These are phyloP conservation scores for Aspergillus nanangensis DNA, from an alignment of 495 filamentous ascomycete species.

Conservation along the genomic window DNA sequence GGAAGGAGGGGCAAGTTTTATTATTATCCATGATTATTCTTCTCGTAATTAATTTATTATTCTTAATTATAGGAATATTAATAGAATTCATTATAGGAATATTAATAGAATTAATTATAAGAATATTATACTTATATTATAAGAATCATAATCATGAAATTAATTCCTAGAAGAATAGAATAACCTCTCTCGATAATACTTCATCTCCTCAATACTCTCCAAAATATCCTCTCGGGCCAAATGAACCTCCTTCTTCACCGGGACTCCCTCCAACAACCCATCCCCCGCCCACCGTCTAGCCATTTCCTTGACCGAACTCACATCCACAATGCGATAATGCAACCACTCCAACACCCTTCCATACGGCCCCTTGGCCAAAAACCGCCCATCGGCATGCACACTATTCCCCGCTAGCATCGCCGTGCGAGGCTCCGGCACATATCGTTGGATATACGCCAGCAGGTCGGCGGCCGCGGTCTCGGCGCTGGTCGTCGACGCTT, in stretches of 20 bases:
- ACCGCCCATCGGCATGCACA: slow-evolving; percentile 84
- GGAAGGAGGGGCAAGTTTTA: no score
- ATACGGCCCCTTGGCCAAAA: slow-evolving; percentile 72
- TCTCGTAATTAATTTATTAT: no score
- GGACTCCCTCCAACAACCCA: slow-evolving; percentile 53
- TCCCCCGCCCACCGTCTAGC: slow-evolving; percentile 72
- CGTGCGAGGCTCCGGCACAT: slow-evolving; percentile 57
- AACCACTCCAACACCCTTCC: slow-evolving; percentile 66
- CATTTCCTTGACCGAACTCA: slow-evolving; percentile 87
- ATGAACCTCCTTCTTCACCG: slow-evolving; percentile 72
- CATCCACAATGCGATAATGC: slow-evolving; percentile 87
- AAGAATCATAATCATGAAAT: no score
- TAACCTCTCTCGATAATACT: slow-evolving; percentile 58
- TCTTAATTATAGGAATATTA: no score
- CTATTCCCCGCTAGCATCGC: slow-evolving; percentile 87
- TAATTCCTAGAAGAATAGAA: no score
- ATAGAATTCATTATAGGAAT: no score
- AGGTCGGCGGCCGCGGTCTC: slow-evolving; percentile 68
- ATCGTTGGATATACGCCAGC: slow-evolving; percentile 68
- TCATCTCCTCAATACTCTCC: slow-evolving; percentile 90
- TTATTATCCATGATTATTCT: no score
- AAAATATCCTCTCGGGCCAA: slow-evolving; percentile 85
- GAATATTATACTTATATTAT: no score
- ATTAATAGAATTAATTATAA: no score
- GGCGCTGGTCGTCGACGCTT: slow-evolving; percentile 67